Percentiles rank a stretch among this genome's conserved stretches.
Conservation (phyloP, 805 yeast species). For the Pichia insulana region DNA sequence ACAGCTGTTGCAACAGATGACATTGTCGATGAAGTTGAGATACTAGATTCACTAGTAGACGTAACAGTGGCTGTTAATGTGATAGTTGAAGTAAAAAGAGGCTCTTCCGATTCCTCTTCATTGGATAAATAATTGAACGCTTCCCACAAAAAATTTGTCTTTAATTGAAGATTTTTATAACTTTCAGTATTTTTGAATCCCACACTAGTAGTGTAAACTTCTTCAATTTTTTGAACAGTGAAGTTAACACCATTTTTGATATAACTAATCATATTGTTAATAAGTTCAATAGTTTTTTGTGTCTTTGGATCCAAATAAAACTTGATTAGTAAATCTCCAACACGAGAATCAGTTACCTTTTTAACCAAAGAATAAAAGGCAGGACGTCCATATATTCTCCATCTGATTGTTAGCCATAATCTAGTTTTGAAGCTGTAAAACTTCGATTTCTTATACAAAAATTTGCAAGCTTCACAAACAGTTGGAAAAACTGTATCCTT, state of each 20-base stretch:
- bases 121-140: constrained; percentile 7
- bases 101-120: constrained; percentile 13
- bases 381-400: constrained; percentile 21
- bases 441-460: constrained; percentile 4
- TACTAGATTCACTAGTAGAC: neutral
- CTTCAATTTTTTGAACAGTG: constrained; percentile 10
- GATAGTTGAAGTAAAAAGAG: neutral
- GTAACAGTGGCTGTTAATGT: neutral
- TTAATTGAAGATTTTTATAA: constrained; percentile 23
- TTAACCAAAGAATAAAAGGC: constrained; percentile 7
- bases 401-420: constrained; percentile 13
- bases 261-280: constrained; percentile 1
- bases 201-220: constrained; percentile 16
- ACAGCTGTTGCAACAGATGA: constrained; percentile 2
- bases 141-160: constrained; percentile 21
- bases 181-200: constrained; percentile 21
- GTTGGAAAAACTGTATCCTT: constrained; percentile 15
- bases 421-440: constrained; percentile 8
- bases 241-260: constrained; percentile 7
- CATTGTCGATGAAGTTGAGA: constrained; percentile 15
- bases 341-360: constrained; percentile 12
- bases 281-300: constrained; percentile 3
- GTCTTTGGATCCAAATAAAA: constrained; percentile 12
- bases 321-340: constrained; percentile 17
- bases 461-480: neutral